Base-by-base conservation (phyloP, 1,139 yeast genomes). In the Geotrichum cucujoidarum region DNA sequence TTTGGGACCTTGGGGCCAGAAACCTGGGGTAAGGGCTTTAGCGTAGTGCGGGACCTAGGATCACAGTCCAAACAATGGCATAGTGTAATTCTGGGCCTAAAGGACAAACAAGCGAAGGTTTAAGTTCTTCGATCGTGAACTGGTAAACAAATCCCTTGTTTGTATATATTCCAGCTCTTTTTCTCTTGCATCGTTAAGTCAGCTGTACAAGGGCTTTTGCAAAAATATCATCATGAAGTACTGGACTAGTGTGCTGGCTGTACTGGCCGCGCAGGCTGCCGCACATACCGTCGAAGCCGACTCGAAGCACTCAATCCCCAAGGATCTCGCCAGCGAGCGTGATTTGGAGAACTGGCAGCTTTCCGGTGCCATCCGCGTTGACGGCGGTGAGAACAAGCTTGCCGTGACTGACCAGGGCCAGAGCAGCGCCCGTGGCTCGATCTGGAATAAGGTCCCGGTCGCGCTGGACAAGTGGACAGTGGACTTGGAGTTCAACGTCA, bases 381-480 rank as follows among this genome's bases (percentile, higher is more conserved):
- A 14, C 21, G 27, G 11, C 24, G 37, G 10, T 14, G 37, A 6
- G 29, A 22, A 4, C 25, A 25, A 2, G 14, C 35, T n/a, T n/a
- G 38, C 11, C 39, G 40, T 64, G 17, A 59, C 67, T 2, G 46
- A 59, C 6, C 53, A 55, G 21, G 60, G 59, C 18, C 45, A 48
- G 32, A 53, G 55, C 17, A 53, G 57, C 41, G 59, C 55, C 46
- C 44, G 47, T 2, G 68, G 69, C 10, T 52, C 68, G 3, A 52
- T 69, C 5, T 69, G 73, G 71, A 45, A 66, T n/a, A 53, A 55
- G 29, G 44, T 51, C 18, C 47, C 56, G 11, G 59, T 65, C 29
- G 50, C 60, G n/a, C 55, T 51, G 43, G 60, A 56, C 11, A 64
- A 61, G 35, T 69, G 71, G 70, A 65, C 69, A 11, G 42, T 65